A percentile compares a stretch with the other conserved stretches of the same genome.
These are phyloP conservation scores for Astragalus membranaceus DNA, from an alignment of 306 rosid species.

Conservation along the genomic window DNA sequence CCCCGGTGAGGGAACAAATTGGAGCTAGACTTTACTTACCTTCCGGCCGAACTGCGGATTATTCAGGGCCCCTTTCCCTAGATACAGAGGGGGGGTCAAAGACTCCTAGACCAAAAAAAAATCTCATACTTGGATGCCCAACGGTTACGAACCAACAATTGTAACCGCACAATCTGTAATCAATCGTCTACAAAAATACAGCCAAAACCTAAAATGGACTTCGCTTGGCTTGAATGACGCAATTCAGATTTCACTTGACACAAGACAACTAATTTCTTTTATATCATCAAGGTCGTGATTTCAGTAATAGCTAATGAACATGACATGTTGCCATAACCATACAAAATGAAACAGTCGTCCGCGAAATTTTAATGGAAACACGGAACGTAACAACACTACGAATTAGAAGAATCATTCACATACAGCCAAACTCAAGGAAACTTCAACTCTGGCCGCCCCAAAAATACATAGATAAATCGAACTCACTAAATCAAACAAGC, in stretches of 20 bases:
- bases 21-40: too few species aligned
- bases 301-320: not conserved
- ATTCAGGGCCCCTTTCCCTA: too few species aligned
- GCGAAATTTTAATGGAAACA: not conserved
- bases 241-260: conserved; percentile 5
- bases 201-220: not conserved
- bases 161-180: not conserved
- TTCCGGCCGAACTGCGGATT: too few species aligned
- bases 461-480: not conserved
- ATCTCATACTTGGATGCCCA: too few species aligned
- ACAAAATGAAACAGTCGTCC: not conserved
- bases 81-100: too few species aligned
- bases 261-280: not conserved
- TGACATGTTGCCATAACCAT: not conserved
- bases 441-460: not conserved
- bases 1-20: too few species aligned
- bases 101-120: too few species aligned
- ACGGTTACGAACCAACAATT: too few species aligned
- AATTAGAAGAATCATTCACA: not conserved
- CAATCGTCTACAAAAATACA: not conserved
- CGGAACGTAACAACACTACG: not conserved
- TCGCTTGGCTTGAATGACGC: not conserved
- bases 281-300: not conserved
- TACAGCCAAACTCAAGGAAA: not conserved
- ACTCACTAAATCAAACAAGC: conserved; percentile 3